Percentiles rank a stretch among this genome's conserved stretches.
Evolutionary conservation across 2,329 filamentous ascomycete genomes (phyloP).

Genomic region (Pyricularia pennisetigena): DNA sequence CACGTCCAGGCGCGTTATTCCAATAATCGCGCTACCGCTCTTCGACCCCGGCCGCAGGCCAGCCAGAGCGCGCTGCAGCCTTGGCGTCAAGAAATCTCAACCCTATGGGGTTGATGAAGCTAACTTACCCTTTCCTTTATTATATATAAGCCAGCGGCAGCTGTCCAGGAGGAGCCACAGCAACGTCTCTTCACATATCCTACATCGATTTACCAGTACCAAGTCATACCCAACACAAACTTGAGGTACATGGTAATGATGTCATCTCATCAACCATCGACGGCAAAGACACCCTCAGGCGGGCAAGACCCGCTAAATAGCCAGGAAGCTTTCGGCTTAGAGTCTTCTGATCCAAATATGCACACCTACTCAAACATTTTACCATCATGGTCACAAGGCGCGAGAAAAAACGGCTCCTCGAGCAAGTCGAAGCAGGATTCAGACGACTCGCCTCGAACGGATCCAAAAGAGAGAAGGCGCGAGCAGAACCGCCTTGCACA

Average conservation of each 20-base stretch:
- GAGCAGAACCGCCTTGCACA: slow-evolving; percentile 72
- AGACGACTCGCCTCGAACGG: slow-evolving; percentile 60
- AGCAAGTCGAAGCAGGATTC: neutral
- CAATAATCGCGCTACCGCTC: too few species aligned
- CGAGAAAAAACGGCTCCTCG: neutral
- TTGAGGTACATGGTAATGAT: neutral
- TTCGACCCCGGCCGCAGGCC: too few species aligned
- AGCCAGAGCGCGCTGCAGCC: neutral
- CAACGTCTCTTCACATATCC: neutral
- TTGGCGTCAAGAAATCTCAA: neutral
- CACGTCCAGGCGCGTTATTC: too few species aligned
- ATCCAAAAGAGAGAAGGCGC: slow-evolving; percentile 61
- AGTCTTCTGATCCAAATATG: neutral
- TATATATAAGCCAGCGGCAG: neutral
- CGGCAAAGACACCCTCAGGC: neutral
- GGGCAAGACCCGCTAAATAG: neutral
- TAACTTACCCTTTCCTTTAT: neutral
- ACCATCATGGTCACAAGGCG: neutral
- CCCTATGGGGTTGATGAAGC: neutral
- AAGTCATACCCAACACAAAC: neutral
- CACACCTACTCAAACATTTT: neutral
- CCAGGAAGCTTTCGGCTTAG: neutral
- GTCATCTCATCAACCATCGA: neutral
- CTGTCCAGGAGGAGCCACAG: neutral
- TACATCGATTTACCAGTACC: neutral